Percentiles rank a stretch among this genome's conserved stretches.
These are phyloP conservation scores for Vitis hybrid DNA, from an alignment of 177 flowering plant genomes.

Conservation along the genomic window DNA sequence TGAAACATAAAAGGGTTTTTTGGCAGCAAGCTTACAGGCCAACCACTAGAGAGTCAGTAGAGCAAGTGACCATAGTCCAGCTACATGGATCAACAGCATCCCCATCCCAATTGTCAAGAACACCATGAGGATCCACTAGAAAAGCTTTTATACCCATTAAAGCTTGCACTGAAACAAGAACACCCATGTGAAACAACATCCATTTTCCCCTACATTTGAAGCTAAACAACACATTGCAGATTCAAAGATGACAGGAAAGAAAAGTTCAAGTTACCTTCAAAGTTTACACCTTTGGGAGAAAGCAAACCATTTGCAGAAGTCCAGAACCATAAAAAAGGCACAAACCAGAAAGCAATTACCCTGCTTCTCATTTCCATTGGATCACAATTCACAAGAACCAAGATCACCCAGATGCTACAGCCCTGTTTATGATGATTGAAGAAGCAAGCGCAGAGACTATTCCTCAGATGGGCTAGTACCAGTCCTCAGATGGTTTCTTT, in stretches of 20 bases:
- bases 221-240: neutral
- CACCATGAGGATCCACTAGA: slow-evolving; percentile 61
- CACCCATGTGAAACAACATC: slow-evolving; percentile 4
- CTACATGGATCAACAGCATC: slow-evolving; percentile 79
- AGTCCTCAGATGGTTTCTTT: slow-evolving; percentile 1
- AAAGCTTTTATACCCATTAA: slow-evolving; percentile 56
- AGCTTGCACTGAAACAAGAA: slow-evolving; percentile 53
- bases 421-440: neutral
- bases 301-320: slow-evolving; percentile 38
- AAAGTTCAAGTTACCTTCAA: slow-evolving; percentile 31
- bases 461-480: too few relatives aligned
- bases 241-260: neutral
- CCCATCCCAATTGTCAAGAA: slow-evolving; percentile 67
- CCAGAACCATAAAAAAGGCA: slow-evolving; percentile 32
- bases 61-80: slow-evolving; percentile 71
- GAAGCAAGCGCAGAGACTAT: too few relatives aligned
- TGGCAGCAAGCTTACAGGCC: slow-evolving; percentile 37
- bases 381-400: slow-evolving; percentile 7
- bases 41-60: slow-evolving; percentile 47
- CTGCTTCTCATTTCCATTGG: slow-evolving; percentile 24
- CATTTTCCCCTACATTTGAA: neutral
- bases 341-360: slow-evolving; percentile 20
- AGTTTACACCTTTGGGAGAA: slow-evolving; percentile 58
- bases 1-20: neutral
- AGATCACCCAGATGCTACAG: slow-evolving; percentile 14